Conservation (phyloP, 768 basidiomycete species). For the Russula vinacea region DNA sequence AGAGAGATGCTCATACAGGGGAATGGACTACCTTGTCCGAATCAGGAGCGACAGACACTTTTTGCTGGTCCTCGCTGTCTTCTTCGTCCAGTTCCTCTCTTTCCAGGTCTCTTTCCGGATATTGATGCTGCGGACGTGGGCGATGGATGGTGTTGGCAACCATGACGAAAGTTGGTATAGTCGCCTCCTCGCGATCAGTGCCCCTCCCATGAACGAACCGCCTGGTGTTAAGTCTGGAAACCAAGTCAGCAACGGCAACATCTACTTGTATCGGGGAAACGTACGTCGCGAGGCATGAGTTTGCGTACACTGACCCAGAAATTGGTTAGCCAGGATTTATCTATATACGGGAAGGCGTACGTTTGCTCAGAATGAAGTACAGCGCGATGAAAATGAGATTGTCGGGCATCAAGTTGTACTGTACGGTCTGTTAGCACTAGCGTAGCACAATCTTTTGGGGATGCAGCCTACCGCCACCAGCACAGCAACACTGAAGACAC, state of each 20-base stretch:
- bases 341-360: conserved; percentile 10
- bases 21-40: conserved; percentile 19
- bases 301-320: conserved; percentile 25
- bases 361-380: conserved; percentile 65
- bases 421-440: conserved; percentile 8
- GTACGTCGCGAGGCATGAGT: conserved; percentile 30
- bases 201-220: conserved; percentile 28
- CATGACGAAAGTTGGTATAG: conserved; percentile 30
- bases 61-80: conserved; percentile 9
- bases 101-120: not conserved
- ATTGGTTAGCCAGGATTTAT: not conserved
- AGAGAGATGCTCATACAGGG: not conserved
- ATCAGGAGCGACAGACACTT: conserved; percentile 20
- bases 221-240: conserved; percentile 25
- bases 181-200: conserved; percentile 27
- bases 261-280: not conserved
- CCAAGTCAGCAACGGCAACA: not conserved
- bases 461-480: conserved; percentile 49
- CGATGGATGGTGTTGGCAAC: conserved; percentile 24
- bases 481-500: conserved; percentile 49
- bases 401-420: conserved; percentile 55
- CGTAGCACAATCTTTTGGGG: not conserved
- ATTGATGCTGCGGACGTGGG: not conserved
- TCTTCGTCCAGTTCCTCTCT: not conserved
- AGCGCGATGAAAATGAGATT: conserved; percentile 60